Evolutionary conservation across 345 rosid species (phyloP).

Genomic region (Salix exigua): DNA sequence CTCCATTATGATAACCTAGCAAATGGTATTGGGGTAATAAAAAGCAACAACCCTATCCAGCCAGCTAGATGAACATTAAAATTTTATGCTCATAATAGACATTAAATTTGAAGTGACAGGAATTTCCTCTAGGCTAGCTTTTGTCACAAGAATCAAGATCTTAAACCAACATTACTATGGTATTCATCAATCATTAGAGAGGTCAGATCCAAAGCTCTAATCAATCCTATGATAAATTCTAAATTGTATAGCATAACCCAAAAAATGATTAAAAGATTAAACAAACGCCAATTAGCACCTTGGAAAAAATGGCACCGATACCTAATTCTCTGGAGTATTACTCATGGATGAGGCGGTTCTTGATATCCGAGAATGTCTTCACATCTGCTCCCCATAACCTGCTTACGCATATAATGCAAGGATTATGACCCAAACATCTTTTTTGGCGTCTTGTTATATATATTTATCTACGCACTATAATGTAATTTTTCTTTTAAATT

Average conservation of each 20-base stretch:
- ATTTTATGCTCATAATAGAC: too few relatives aligned
- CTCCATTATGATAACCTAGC: neutral
- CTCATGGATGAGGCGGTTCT: conserved; percentile 35
- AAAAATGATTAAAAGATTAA: too few relatives aligned
- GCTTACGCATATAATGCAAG: conserved; percentile 16
- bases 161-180: neutral
- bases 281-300: neutral
- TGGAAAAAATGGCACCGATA: neutral
- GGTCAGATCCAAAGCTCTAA: neutral
- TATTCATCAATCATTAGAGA: neutral
- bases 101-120: too few relatives aligned
- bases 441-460: neutral
- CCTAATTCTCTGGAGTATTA: conserved; percentile 1
- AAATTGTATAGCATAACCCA: neutral
- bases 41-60: neutral
- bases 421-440: neutral
- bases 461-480: neutral
- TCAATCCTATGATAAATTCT: neutral
- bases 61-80: neutral
- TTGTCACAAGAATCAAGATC: neutral
- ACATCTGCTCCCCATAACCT: conserved; percentile 88
- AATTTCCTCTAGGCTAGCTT: neutral
- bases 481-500: neutral
- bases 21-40: neutral
- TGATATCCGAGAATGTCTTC: conserved; percentile 57